Base-by-base conservation (phyloP, 257 asterid genomes). In the Petunia axillaris region DNA sequence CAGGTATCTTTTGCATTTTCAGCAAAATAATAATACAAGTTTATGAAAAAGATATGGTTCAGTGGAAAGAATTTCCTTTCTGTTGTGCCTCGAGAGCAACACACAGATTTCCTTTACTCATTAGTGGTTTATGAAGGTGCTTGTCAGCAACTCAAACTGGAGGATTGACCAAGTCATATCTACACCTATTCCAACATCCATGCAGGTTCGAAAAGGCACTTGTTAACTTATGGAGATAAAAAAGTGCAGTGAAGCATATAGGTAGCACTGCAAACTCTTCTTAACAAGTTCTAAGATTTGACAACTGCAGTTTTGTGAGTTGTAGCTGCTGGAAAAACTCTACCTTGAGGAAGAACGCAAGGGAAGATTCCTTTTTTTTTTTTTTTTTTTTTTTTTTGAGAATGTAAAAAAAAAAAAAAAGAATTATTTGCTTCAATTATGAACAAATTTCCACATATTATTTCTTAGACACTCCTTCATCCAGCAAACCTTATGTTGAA, bases 91-190 rank as follows among this genome's bases (percentile, higher is more conserved):
- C 7, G 25, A 35, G 7, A 16, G 65, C 14, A 60, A 25, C 8
- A 25, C 65, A 59, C 65, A 59, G 6, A 59, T 59, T 59, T 6
- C 37, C 25, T 25, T 25, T 25, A 25, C 25, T 25, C 25, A 25
- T 25, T 25, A 68, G 40, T 68, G n/a, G 39, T 8, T 67, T 43
- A 41, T 8, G 54, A 41, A 67, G 52, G 38, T 43, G 8, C 39
- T 43, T 67, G 39, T 67, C 55, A 41, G 75, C 75, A 67, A 67
- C 75, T 43, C 75, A 67, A 67, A 67, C 8, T n/a, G 54, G 52
- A 67, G 15, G 55, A 43, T 43, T 41, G 54, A 67, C 8, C 54
- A 67, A 38, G 75, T 8, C 25, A 25, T 41, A 37, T 2, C 50
- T 66, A 66, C 75, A 41, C 52, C 55, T 15, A 41, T 67, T 15